Conservation (phyloP, 768 basidiomycete species). For the Tylopilus rubrobrunneus region DNA sequence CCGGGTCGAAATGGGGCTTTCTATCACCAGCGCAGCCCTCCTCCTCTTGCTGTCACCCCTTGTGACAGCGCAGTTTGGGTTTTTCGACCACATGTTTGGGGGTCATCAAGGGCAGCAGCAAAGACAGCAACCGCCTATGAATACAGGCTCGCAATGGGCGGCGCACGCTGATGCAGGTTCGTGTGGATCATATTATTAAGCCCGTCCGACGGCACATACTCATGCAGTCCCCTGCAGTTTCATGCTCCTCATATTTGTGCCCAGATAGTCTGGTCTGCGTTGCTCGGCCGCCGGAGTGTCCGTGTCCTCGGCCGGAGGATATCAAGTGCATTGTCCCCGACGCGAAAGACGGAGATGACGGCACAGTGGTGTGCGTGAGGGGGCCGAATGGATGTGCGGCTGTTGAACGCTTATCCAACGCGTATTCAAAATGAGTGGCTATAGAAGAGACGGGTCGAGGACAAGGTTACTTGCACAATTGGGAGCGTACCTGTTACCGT, state of each 20-base stretch:
- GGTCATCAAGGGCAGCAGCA: constrained; percentile 48
- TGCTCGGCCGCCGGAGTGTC: constrained; percentile 52
- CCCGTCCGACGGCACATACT: not conserved
- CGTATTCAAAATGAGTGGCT: constrained; percentile 10
- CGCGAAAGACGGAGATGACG: constrained; percentile 42
- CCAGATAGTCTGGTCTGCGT: constrained; percentile 71
- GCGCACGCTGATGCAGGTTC: constrained; percentile 62
- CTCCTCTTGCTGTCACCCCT: constrained; percentile 27
- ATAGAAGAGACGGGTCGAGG: not conserved
- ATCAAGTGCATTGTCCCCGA: constrained; percentile 76
- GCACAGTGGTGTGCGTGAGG: constrained; percentile 67
- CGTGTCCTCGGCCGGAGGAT: constrained; percentile 74
- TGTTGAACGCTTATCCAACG: constrained; percentile 47
- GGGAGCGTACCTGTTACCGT: not conserved
- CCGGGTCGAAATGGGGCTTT: constrained; percentile 14
- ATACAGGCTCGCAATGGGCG: constrained; percentile 58
- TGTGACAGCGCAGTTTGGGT: constrained; percentile 66
- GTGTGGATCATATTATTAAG: constrained; percentile 14
- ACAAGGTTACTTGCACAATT: not conserved
- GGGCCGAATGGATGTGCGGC: constrained; percentile 60
- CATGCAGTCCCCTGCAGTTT: constrained; percentile 40
- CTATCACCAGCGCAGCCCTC: constrained; percentile 7
- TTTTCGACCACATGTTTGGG: constrained; percentile 78
- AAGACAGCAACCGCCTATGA: constrained; percentile 41
- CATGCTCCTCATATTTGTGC: constrained; percentile 73